A percentile compares a stretch with the other conserved stretches of the same genome.
Conservation (phyloP, 129 eudicot genomes). For the Pittosporum tobira region DNA sequence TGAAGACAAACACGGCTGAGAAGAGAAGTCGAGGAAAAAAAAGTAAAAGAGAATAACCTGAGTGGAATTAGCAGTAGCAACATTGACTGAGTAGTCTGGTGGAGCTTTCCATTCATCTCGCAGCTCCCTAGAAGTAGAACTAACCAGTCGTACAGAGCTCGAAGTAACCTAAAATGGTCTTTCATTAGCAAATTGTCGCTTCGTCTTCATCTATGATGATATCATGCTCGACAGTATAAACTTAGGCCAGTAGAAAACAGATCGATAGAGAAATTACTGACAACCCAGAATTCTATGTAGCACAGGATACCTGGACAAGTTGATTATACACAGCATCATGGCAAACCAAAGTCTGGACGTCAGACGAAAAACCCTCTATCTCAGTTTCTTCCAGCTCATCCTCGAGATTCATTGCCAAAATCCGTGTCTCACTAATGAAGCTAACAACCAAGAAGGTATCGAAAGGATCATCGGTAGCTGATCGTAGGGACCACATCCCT, state of each 20-base stretch:
- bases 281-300: too few relatives aligned
- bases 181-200: too few relatives aligned
- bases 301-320: conserved; percentile 69
- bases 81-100: conserved; percentile 72
- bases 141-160: conserved; percentile 73
- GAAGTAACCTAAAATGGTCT: conserved; percentile 68
- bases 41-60: conserved; percentile 65
- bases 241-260: too few relatives aligned
- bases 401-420: conserved; percentile 86
- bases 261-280: neutral
- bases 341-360: conserved; percentile 84
- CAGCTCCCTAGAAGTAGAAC: conserved; percentile 72
- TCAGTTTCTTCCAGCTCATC: conserved; percentile 91
- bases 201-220: too few relatives aligned
- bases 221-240: too few relatives aligned
- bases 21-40: too few relatives aligned
- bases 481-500: conserved; percentile 97
- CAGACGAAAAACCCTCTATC: conserved; percentile 77
- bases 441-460: conserved; percentile 96
- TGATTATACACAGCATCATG: conserved; percentile 79
- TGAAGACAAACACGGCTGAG: too few relatives aligned
- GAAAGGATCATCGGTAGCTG: conserved; percentile 81
- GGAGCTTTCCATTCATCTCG: conserved; percentile 82
- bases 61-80: conserved; percentile 90
- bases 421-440: conserved; percentile 84